A percentile compares a stretch with the other conserved stretches of the same genome.
Evolutionary conservation across 202 grass and related monocot species (phyloP).

Genomic region (Eragrostis tef): DNA sequence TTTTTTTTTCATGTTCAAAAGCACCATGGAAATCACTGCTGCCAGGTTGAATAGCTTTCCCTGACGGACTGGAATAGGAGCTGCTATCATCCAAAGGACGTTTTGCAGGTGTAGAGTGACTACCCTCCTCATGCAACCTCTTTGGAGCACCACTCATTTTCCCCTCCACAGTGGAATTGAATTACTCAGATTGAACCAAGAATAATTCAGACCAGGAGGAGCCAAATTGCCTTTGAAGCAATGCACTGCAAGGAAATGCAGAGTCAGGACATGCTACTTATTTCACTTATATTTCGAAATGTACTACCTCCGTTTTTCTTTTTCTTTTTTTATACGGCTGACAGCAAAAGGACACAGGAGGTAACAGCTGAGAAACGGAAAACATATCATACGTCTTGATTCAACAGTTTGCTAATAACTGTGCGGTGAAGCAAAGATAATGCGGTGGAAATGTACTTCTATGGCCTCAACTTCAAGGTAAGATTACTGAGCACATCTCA

Average conservation of each 20-base stretch:
- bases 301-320: too few relatives aligned
- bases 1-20: conserved; percentile 72
- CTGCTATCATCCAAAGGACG: conserved; percentile 68
- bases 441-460: background rate
- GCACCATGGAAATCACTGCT: conserved; percentile 67
- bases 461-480: conserved; percentile 11
- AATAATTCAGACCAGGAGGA: conserved; percentile 16
- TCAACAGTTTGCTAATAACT: conserved; percentile 7
- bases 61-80: conserved; percentile 54
- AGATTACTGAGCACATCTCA: background rate
- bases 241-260: conserved; percentile 34
- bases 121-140: conserved; percentile 70
- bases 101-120: conserved; percentile 70
- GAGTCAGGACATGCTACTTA: conserved; percentile 18
- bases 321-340: too few relatives aligned
- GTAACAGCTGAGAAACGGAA: background rate
- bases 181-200: conserved; percentile 23
- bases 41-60: conserved; percentile 56
- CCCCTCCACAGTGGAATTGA: conserved; percentile 11
- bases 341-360: too few relatives aligned
- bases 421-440: background rate
- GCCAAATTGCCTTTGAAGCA: conserved; percentile 5
- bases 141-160: conserved; percentile 84
- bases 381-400: conserved; percentile 1
- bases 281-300: background rate